phyloP scores from a whole-genome alignment of 805 yeast species.

The Cyberlindnera japonica region DNA sequence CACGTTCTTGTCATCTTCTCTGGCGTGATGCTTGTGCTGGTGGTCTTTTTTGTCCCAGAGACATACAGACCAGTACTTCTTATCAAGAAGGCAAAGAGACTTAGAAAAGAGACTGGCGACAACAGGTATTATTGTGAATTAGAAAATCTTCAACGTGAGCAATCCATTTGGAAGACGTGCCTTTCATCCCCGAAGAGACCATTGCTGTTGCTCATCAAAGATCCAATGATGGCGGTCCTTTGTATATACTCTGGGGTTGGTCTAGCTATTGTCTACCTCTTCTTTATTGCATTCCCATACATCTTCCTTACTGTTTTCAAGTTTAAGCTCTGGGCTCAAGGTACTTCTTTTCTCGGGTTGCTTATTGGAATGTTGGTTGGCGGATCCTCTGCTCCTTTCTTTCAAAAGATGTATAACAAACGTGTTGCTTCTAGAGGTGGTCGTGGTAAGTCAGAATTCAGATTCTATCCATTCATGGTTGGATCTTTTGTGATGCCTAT shows the following conservation, averaged over 20 bases:
- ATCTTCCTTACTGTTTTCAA: conserved; percentile 51
- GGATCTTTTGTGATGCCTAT: conserved; percentile 66
- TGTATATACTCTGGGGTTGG: conserved; percentile 56
- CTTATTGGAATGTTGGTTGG: conserved; percentile 48
- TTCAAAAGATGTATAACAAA: conserved; percentile 42
- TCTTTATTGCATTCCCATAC: conserved; percentile 62
- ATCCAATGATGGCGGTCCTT: conserved; percentile 53
- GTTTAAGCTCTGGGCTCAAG: conserved; percentile 51
- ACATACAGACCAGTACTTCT: conserved; percentile 56
- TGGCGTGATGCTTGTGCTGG: conserved; percentile 48
- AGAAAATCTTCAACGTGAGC: conserved; percentile 37
- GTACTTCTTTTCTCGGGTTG: conserved; percentile 61
- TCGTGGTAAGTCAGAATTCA: conserved; percentile 51
- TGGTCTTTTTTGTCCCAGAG: conserved; percentile 52
- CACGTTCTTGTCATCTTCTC: conserved; percentile 59
- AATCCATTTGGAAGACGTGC: conserved; percentile 41
- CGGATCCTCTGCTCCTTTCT: conserved; percentile 39
- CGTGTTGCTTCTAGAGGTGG: conserved; percentile 41
- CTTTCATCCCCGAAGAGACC: conserved; percentile 50
- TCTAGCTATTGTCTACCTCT: conserved; percentile 59
- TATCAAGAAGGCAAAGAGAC: conserved; percentile 46
- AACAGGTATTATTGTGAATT: conserved; percentile 39
- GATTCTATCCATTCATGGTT: conserved; percentile 55
- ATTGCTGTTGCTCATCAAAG: conserved; percentile 41
- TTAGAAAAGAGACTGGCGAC: conserved; percentile 54